Evolutionary conservation across 805 yeast species (phyloP).

Genomic region (Yarrowia keelungensis): DNA sequence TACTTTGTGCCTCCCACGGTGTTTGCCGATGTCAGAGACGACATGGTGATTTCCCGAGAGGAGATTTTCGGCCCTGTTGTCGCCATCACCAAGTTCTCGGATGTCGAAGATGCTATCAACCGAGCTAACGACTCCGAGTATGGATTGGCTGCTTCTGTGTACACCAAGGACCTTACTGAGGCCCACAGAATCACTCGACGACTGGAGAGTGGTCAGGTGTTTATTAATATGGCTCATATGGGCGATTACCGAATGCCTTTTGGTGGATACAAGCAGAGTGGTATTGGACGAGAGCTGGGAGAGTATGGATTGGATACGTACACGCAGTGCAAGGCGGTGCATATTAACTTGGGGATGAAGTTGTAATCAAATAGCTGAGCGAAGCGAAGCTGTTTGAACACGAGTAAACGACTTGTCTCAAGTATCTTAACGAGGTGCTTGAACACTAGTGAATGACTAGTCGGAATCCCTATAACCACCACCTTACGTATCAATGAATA

Average conservation of each 20-base stretch:
- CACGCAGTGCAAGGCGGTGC: slow-evolving; percentile 78
- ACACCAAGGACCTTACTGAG: slow-evolving; percentile 67
- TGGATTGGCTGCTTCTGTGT: slow-evolving; percentile 85
- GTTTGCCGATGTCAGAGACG: slow-evolving; percentile 71
- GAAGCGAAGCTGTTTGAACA: not conserved
- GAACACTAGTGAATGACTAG: no score
- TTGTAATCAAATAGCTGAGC: not conserved
- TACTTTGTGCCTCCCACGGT: slow-evolving; percentile 78
- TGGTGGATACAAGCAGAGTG: slow-evolving; percentile 82
- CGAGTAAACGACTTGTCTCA: no score
- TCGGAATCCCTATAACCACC: no score
- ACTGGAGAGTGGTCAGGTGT: slow-evolving; percentile 70
- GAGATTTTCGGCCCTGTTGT: slow-evolving; percentile 93
- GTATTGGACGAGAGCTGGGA: slow-evolving; percentile 83
- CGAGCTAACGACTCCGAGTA: slow-evolving; percentile 79
- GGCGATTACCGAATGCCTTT: slow-evolving; percentile 74
- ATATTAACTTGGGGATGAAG: slow-evolving; percentile 63
- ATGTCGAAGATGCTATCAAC: slow-evolving; percentile 70
- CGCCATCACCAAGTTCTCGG: slow-evolving; percentile 67
- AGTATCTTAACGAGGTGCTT: no score
- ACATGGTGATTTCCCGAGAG: slow-evolving; percentile 73
- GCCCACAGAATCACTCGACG: slow-evolving; percentile 70
- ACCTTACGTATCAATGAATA: no score
- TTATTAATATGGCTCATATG: slow-evolving; percentile 76
- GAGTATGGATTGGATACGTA: slow-evolving; percentile 73